Evolutionary conservation across 2,329 filamentous ascomycete species (phyloP).

Genomic region (Xylaria hypoxylon): DNA sequence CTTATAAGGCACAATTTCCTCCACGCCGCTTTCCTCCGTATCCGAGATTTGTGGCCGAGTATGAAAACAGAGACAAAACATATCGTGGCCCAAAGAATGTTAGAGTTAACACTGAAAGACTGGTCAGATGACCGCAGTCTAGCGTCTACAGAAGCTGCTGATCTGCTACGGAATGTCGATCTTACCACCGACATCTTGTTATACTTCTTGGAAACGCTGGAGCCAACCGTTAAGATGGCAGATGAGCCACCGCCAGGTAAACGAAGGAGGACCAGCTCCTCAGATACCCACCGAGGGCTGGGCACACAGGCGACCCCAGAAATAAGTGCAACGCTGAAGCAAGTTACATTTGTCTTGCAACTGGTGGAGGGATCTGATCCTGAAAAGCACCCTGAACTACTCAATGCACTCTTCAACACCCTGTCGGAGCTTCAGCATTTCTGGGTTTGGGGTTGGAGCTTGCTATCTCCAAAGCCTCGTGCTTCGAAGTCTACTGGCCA

Average conservation of each 20-base stretch:
- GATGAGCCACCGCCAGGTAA: slow-evolving; percentile 80
- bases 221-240: slow-evolving; percentile 77
- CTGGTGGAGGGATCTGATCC: slow-evolving; percentile 85
- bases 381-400: slow-evolving; percentile 78
- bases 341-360: slow-evolving; percentile 88
- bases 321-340: slow-evolving; percentile 75
- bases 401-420: slow-evolving; percentile 83
- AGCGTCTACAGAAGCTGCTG: slow-evolving; percentile 71
- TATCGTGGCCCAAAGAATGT: slow-evolving; percentile 70
- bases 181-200: slow-evolving; percentile 79
- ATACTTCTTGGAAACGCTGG: slow-evolving; percentile 78
- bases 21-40: slow-evolving; percentile 73
- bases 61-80: slow-evolving; percentile 74
- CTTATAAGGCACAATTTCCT: slow-evolving; percentile 67
- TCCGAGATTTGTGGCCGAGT: slow-evolving; percentile 77
- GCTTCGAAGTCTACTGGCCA: slow-evolving; percentile 82
- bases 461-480: slow-evolving; percentile 88
- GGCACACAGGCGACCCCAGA: slow-evolving; percentile 73
- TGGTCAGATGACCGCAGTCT: slow-evolving; percentile 53
- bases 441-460: slow-evolving; percentile 83
- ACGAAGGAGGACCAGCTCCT: slow-evolving; percentile 80
- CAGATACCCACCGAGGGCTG: slow-evolving; percentile 71
- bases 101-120: slow-evolving; percentile 68
- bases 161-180: slow-evolving; percentile 78
- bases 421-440: slow-evolving; percentile 90